phyloP scores from a whole-genome alignment of 2,329 filamentous ascomycete species.

The Cercospora sojina region DNA sequence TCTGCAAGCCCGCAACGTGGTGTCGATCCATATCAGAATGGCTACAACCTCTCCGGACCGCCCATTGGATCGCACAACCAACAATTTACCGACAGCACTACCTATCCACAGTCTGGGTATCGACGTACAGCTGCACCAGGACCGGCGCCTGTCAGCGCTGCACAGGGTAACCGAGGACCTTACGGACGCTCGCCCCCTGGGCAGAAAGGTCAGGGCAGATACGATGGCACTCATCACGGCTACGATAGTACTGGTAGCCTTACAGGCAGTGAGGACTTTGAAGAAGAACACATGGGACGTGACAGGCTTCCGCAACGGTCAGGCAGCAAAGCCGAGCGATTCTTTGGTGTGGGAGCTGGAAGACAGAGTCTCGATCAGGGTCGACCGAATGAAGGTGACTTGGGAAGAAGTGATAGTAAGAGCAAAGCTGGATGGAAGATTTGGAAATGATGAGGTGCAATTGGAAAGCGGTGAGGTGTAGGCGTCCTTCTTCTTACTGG shows the following conservation, averaged over 20 bases:
- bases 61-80: conserved; percentile 26
- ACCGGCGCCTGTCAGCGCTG: conserved; percentile 1
- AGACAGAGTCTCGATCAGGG: conserved; percentile 21
- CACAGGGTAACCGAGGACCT: conserved; percentile 11
- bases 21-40: conserved; percentile 24
- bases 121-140: conserved; percentile 18
- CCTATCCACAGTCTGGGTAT: conserved; percentile 24
- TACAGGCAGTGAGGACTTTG: conserved; percentile 32
- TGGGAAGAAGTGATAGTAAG: conserved; percentile 35
- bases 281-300: conserved; percentile 21
- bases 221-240: conserved; percentile 13
- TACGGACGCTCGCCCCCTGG: conserved; percentile 14
- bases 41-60: conserved; percentile 29
- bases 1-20: neutral
- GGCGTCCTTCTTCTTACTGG: neutral
- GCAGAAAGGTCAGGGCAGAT: neutral
- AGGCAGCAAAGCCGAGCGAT: conserved; percentile 36
- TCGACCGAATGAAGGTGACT: conserved; percentile 15
- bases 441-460: conserved; percentile 19
- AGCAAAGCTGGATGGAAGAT: conserved; percentile 36
- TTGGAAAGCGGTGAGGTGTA: neutral
- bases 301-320: conserved; percentile 21
- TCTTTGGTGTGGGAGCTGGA: conserved; percentile 32
- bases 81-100: conserved; percentile 8
- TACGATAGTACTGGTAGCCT: conserved; percentile 28